Evolutionary conservation across 2,329 filamentous ascomycete genomes (phyloP), one percentile per base, ranked within the genome.

Genomic region (Mycosphaerella sp.): DNA sequence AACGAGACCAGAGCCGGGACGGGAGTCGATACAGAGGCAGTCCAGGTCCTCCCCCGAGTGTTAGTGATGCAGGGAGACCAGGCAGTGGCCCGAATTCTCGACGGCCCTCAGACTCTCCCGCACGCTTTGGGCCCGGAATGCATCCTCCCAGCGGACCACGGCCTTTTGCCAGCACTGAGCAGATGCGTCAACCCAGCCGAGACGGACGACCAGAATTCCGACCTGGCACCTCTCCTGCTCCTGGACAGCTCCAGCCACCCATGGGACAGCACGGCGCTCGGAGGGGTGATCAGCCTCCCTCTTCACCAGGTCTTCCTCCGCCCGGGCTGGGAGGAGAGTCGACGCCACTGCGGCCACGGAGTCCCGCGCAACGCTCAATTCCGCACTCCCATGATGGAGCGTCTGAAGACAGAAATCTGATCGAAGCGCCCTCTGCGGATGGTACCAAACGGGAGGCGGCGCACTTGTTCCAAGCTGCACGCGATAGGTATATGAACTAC

Each of bases 111-210:
- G 60, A 58, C n/a, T 59, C 59, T 21, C 62, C 60, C 17, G 60
- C 59, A 11, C 46, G 60, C 29, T 53, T 60, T 21, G 54, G 51
- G 17, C 53, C 57, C 38, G 47, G 49, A 23, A 36, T 29, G 21
- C 50, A 51, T 21, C 43, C 51, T 36, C 47, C 57, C 23, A 43
- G 47, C 31, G 63, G 55, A 10, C 65, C 66, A 8, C 59, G 66
- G 48, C 56, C 59, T 4, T 63, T 63, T 43, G 63, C 65, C 12
- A 69, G 69, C 54, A 62, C 62, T 4, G 69, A 71, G 40, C 67
- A 67, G n/a, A 65, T 70, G 61, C 68, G 68, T 23, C 53, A 62
- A 26, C 55, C 59, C 6, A 67, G 64, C 58, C 55, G 66, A 21
- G 66, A 68, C 39, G 55, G 43, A 10, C 49, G 55, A 51, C 45